A percentile compares a stretch with the other conserved stretches of the same genome.
Evolutionary conservation across 495 filamentous ascomycete species (phyloP).

Genomic region (Tuber magnatum): DNA sequence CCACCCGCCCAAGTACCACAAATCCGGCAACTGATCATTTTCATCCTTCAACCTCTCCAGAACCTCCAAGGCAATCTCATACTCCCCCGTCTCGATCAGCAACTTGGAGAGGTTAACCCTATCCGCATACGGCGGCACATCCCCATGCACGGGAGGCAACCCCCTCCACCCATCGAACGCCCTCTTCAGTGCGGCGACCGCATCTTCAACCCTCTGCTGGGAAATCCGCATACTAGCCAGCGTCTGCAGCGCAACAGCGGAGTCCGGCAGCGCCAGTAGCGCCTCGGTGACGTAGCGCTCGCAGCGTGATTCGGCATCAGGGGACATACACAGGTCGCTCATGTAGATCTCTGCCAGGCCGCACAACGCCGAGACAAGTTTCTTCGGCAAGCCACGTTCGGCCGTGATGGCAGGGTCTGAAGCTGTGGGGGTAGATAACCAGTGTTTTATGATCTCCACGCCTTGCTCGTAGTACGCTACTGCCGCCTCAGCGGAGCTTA

Average conservation of each 20-base stretch:
- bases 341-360: constrained; percentile 92
- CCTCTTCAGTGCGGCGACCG: constrained; percentile 63
- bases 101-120: constrained; percentile 75
- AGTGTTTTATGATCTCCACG: constrained; percentile 57
- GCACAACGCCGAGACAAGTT: constrained; percentile 79
- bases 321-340: constrained; percentile 93
- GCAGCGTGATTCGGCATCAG: constrained; percentile 76
- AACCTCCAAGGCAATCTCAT: constrained; percentile 74
- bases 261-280: constrained; percentile 63
- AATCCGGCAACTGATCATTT: constrained; percentile 88
- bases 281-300: constrained; percentile 82
- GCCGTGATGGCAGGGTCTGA: constrained; percentile 28
- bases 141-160: constrained; percentile 51
- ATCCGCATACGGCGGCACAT: constrained; percentile 72
- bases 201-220: constrained; percentile 68
- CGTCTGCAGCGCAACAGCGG: constrained; percentile 81
- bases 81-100: constrained; percentile 81
- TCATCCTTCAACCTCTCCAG: constrained; percentile 74
- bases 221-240: constrained; percentile 89
- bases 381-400: constrained; percentile 49
- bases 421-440: constrained; percentile 46
- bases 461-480: constrained; percentile 84
- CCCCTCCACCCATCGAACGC: constrained; percentile 76
- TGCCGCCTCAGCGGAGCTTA: constrained; percentile 77
- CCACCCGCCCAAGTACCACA: constrained; percentile 96